These are phyloP conservation scores for Fusarium nodosum DNA, from an alignment of 2,329 filamentous ascomycete species.

Conservation along the genomic window DNA sequence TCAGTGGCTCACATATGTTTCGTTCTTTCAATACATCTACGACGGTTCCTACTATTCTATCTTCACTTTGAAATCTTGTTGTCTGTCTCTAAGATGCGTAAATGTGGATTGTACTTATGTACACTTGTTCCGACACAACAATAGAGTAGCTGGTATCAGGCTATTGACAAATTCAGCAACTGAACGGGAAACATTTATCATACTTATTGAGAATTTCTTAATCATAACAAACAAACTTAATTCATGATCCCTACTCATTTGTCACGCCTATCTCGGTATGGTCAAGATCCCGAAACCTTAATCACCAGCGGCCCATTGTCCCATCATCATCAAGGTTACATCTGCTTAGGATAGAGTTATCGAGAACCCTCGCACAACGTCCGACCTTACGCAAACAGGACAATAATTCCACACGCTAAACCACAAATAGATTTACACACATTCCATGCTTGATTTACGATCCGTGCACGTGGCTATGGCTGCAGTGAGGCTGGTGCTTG, in stretches of 20 bases:
- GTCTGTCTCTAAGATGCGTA: too few species aligned
- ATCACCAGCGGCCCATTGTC: not conserved
- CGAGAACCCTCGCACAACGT: not conserved
- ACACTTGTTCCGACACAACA: too few species aligned
- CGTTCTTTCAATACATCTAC: not conserved
- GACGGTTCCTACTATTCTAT: not conserved
- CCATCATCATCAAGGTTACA: not conserved
- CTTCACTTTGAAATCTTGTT: rapidly evolving
- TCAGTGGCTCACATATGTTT: not conserved
- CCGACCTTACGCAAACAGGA: not conserved
- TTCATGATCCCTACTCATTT: rapidly evolving
- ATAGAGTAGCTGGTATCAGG: too few species aligned
- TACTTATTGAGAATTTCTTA: too few species aligned
- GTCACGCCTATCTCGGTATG: not conserved
- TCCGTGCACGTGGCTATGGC: not conserved
- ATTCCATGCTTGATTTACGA: not conserved
- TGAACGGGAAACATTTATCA: not conserved
- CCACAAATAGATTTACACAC: not conserved
- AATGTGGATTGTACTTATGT: too few species aligned
- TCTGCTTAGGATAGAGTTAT: not conserved
- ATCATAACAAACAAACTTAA: not conserved
- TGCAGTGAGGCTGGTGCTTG: not conserved
- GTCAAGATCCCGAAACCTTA: not conserved
- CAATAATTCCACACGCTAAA: conserved; percentile 3
- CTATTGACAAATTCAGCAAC: not conserved